Base-by-base conservation (phyloP, 1,284 basidiomycete genomes). In the Apiotrichum gracile region DNA sequence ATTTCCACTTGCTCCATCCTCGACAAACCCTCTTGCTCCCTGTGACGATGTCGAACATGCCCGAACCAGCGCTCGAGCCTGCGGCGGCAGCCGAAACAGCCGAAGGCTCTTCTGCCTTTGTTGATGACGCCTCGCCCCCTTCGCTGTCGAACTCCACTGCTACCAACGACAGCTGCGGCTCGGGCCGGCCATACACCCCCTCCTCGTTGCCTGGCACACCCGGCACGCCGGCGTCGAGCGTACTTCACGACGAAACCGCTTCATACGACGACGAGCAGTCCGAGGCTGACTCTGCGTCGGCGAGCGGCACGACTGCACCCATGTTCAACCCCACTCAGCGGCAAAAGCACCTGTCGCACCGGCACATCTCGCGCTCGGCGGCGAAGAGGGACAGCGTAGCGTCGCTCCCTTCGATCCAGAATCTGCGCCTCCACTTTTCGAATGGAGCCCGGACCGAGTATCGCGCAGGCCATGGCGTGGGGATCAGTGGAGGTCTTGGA, bases 331-430 rank as follows among this genome's bases (percentile, higher is more conserved):
- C 46, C 25, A 25, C 35, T 9, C 17, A 29, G 19, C 46, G 46
- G 33, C 34, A n/a, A 27, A 62, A 62, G 55, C 66, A 67, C 55
- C n/a, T n/a, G n/a, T n/a, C n/a, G n/a, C 54, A 56, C 38, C 61
- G 68, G 13, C 70, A 73, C 55, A 63, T 73, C 43, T 60, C 69
- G 9, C 65, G 68, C 19, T 67, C 65, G 24, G 74, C 74, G 1
- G 67, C 69, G 22, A 74, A 74, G 51, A 61, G 74, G 14, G 69
- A 74, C 55, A 68, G 65, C 5, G 72, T 76, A 8, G 68, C 69
- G 48, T 52, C 71, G 29, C 61, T 76, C 5, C 73, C 73, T 3
- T 72, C 70, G 12, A 76, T 76, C 55, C 66, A 70, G 49, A 67
- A 72, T 53, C 63, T 76, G 5, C 70, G 73, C 46, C 52, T 62